Base-by-base conservation (phyloP, 345 rosid genomes). In the Eucalyptus cloeziana region DNA sequence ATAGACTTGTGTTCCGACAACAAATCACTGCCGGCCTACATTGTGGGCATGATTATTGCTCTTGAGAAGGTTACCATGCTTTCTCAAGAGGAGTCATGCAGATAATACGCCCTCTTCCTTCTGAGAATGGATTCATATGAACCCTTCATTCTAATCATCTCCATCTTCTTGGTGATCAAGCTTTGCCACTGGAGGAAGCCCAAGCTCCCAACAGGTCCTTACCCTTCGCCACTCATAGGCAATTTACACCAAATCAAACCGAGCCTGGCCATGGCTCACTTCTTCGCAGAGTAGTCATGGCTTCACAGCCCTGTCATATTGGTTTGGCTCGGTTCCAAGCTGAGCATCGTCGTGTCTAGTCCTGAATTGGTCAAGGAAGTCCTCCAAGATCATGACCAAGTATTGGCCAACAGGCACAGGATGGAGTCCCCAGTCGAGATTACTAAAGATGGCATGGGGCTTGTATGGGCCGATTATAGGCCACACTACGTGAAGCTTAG, bases 401-500 rank as follows among this genome's bases (percentile, higher is more conserved):
- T 94, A 88, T 91, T 95, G 19, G 96, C 99, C 4, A 96, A 96
- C 87, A 33, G 99, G 86, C 96, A 96, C 79, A 86, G 98, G 88
- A 96, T 93, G 58, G 86, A 98, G 87, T 95, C 97, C 3, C 91
- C 96, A 2, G 95, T 96, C 8, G 95, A 93, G 90, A 95, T 97
- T 86, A 96, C 98, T 89, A 94, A 96, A 87, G 94, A 96, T 40
- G 98, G 99, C 1, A 87, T 94, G 87, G 99, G 95, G 89, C 96
- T 97, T 3, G 96, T 96, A 27, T 96, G 99, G 99, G 99, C 99
- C 0, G 98, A 96, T 87, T 97, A 96, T 22, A 98, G 99, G 6
- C 97, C 99, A 31, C 99, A 96, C 71, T 96, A 95, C 62, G 99
- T 94, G 5, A 97, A 96, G 95, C 99, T 96, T 27, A 92, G 99